Evolutionary conservation across 2,329 filamentous ascomycete genomes (phyloP).

Genomic region (Cryphonectria naterciae): DNA sequence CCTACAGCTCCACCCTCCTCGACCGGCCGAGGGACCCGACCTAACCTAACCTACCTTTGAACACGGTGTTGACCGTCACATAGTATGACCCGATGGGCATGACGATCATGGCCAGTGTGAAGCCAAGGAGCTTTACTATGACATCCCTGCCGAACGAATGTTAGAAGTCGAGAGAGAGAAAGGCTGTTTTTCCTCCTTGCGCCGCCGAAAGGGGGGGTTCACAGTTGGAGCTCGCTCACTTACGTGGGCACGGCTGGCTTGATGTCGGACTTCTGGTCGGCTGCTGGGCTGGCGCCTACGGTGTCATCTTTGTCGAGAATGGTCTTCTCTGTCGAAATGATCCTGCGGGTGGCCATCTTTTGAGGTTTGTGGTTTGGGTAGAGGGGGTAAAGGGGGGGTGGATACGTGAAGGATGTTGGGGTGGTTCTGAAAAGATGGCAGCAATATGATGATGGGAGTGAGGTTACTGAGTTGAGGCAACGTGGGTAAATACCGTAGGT

Average conservation of each 20-base stretch:
- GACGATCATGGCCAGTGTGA: constrained; percentile 89
- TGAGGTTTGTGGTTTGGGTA: background rate
- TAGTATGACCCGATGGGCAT: constrained; percentile 91
- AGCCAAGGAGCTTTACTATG: constrained; percentile 86
- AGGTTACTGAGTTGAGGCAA: background rate
- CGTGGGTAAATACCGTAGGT: background rate
- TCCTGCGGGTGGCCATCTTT: constrained; percentile 71
- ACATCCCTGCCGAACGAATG: constrained; percentile 62
- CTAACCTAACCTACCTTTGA: constrained; percentile 65
- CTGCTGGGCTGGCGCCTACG: constrained; percentile 43
- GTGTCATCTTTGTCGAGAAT: constrained; percentile 63
- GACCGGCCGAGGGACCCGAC: background rate
- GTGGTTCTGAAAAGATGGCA: background rate
- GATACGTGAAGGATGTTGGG: background rate
- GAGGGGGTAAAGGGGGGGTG: background rate
- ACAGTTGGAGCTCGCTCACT: constrained; percentile 39
- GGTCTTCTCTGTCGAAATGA: constrained; percentile 67
- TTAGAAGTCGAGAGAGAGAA: background rate
- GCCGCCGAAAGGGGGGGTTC: no score
- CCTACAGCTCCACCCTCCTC: no score
- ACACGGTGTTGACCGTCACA: constrained; percentile 73
- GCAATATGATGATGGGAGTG: background rate
- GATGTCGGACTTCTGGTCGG: constrained; percentile 68
- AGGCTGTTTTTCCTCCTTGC: background rate
- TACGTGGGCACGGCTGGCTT: constrained; percentile 83